These are phyloP conservation scores for Lignosus rhinocerotis DNA, from an alignment of 1,284 basidiomycete species.

Conservation along the genomic window DNA sequence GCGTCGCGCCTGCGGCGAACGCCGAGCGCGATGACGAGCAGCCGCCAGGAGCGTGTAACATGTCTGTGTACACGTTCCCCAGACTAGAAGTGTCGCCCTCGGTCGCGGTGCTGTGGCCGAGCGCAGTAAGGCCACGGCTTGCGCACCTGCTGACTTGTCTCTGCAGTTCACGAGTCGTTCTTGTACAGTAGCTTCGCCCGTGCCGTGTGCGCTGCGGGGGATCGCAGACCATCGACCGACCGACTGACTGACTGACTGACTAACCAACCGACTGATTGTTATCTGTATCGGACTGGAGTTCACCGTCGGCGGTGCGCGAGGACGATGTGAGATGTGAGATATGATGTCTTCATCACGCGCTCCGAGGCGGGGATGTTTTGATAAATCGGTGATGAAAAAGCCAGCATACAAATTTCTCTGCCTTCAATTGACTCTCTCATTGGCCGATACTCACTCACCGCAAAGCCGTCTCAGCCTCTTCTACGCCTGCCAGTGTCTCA, in stretches of 20 bases:
- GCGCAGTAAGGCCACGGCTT: constrained; percentile 2
- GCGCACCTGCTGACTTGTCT: constrained; percentile 9
- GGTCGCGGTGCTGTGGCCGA: constrained; percentile 11
- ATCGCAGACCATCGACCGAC: neutral
- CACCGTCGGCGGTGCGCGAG: constrained; percentile 1
- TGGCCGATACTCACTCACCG: neutral
- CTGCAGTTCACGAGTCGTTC: neutral
- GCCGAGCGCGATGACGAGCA: neutral
- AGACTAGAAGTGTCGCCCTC: constrained; percentile 3
- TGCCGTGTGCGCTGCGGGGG: neutral
- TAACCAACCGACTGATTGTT: too few species aligned
- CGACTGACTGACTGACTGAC: too few species aligned
- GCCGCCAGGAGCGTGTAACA: neutral
- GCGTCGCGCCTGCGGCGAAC: constrained; percentile 5
- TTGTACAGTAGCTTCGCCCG: too few species aligned
- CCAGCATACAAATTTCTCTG: constrained; percentile 1
- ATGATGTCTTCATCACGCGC: constrained; percentile 2
- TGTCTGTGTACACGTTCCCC: neutral
- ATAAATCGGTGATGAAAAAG: constrained; percentile 9
- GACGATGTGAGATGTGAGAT: neutral
- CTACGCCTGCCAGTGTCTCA: neutral
- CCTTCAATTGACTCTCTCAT: neutral
- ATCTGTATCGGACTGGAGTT: neutral
- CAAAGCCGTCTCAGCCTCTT: neutral
- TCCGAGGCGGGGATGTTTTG: neutral